phyloP scores from a whole-genome alignment of 208 protist species.

The Crithidia bombi region DNA sequence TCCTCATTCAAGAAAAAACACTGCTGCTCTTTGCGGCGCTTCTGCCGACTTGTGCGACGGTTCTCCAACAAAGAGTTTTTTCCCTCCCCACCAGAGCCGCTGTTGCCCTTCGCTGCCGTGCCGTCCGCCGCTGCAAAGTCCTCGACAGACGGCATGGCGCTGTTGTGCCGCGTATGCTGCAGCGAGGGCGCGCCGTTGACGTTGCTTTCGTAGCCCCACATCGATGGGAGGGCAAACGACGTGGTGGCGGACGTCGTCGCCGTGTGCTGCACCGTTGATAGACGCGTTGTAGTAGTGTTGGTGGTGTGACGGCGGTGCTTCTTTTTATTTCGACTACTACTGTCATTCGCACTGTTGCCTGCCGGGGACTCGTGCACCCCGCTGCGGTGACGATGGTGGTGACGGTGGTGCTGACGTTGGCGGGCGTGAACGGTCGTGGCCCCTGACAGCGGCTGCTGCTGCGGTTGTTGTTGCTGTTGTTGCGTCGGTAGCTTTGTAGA shows the following conservation, averaged over 20 bases:
- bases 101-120: background rate
- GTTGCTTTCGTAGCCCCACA: conserved; percentile 16
- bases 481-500: background rate
- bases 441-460: no score
- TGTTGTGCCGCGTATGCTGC: conserved; percentile 17
- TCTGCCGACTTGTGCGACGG: background rate
- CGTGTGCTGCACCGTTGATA: conserved; percentile 19
- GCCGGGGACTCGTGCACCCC: background rate
- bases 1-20: conserved; percentile 52
- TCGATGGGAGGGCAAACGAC: conserved; percentile 21
- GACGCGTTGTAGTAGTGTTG: background rate
- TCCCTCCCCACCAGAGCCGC: background rate
- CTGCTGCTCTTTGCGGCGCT: conserved; percentile 12
- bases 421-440: background rate
- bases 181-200: background rate
- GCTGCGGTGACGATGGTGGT: conserved; percentile 4
- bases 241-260: conserved; percentile 1
- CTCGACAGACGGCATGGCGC: conserved; percentile 11
- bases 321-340: background rate
- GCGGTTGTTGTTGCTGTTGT: conserved; percentile 1
- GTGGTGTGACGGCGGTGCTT: conserved; percentile 1
- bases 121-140: background rate
- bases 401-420: conserved; percentile 1
- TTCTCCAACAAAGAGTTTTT: conserved; percentile 17
- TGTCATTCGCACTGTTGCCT: background rate